Evolutionary conservation across 257 asterid species (phyloP).

Genomic region (Ocimum tenuiflorum): DNA sequence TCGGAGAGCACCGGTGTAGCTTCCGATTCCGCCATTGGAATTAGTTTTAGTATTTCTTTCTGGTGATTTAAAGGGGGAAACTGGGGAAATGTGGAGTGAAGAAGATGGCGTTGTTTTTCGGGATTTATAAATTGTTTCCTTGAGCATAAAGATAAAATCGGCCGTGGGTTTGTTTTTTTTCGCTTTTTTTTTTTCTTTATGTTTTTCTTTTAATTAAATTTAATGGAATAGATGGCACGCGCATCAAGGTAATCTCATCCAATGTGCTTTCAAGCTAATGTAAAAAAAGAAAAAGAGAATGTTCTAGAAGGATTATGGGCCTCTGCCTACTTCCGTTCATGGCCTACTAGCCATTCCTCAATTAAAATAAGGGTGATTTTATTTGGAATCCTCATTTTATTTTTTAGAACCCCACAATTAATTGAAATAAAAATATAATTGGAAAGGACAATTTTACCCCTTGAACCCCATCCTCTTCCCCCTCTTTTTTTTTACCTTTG

Average conservation of each 20-base stretch:
- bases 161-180: neutral
- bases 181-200: neutral
- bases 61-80: neutral
- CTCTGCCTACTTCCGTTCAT: neutral
- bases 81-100: neutral
- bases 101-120: neutral
- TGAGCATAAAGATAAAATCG: neutral
- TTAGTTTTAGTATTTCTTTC: no score
- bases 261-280: no score
- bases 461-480: no score
- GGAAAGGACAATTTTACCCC: no score
- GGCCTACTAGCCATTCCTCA: conserved; percentile 21
- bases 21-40: conserved; percentile 45
- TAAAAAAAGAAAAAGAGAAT: neutral
- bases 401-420: no score
- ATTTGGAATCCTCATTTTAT: no score
- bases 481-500: no score
- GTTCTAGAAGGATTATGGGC: conserved; percentile 19
- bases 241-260: conserved; percentile 17
- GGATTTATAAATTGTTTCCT: conserved; percentile 17
- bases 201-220: no score
- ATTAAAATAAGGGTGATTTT: no score
- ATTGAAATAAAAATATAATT: no score
- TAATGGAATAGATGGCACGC: conserved; percentile 25
- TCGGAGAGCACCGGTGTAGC: conserved; percentile 26